Evolutionary conservation across 768 basidiomycete species (phyloP), one percentile per base, ranked within the genome.

Genomic region (Tephrocybe sp.): DNA sequence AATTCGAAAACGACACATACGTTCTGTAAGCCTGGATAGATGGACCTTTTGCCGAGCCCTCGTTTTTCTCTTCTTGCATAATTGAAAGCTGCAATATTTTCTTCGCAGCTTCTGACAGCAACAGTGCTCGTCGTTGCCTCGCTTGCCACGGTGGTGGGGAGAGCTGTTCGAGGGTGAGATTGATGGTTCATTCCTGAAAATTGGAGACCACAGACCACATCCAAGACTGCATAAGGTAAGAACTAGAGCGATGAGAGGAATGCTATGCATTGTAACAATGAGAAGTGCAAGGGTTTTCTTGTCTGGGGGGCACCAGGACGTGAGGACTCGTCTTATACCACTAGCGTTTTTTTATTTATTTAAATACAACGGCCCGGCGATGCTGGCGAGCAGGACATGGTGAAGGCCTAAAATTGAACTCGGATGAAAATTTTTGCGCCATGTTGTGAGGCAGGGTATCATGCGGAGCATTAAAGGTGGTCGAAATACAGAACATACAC

Each of bases 1-100:
- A 30, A 12, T 44, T 12, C 21, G 25, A n/a, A 12, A 5, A 1
- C 18, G 4, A 25, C 44, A 57, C 56, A 8, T 32, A 61, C 60
- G 24, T 61, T 61, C 31, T 55, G 54, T 18, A 61, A 24, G 26
- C 27, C 39, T 19, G 52, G 32, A 15, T 38, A 46, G 28, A 52
- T 45, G 5, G 44, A 47, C 35, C 57, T 54, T 47, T 55, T 57
- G 21, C 35, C 31, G 26, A 45, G 53, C 19, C 48, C 56, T 24
- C 56, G 37, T n/a, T 52, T 57, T 38, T 55, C 58, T 38, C 58
- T 46, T 39, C 58, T 30, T 22, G 56, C 55, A 26, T 55, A 30
- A 27, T 61, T 59, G 44, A 56, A 59, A 15, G 52, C 44, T 12
- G 46, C 27, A 22, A 54, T 52, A 31, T 61, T 53, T 15, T 42